Evolutionary conservation across 495 filamentous ascomycete genomes (phyloP).

Genomic region (Bacidia rubella): DNA sequence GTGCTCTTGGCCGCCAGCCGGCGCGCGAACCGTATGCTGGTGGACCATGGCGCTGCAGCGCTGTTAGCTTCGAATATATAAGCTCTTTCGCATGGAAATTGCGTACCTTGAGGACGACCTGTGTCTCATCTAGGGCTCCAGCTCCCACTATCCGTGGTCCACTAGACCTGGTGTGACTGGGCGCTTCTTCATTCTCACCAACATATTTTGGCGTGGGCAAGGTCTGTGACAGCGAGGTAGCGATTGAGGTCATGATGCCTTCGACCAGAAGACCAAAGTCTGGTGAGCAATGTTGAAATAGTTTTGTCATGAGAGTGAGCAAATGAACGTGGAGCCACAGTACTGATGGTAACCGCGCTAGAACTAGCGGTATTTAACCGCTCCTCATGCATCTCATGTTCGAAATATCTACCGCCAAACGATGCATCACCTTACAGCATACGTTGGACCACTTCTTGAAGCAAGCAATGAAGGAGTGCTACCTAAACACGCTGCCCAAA

Average conservation of each 20-base stretch:
- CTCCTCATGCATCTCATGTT: not conserved
- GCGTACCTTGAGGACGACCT: slow-evolving; percentile 68
- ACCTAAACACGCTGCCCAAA: too few relatives aligned
- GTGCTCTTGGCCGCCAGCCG: slow-evolving; percentile 73
- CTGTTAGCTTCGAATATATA: not conserved
- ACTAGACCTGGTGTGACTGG: slow-evolving; percentile 55
- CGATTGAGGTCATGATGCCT: slow-evolving; percentile 38
- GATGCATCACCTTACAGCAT: not conserved
- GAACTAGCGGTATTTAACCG: not conserved
- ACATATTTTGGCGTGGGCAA: slow-evolving; percentile 84
- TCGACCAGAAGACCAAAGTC: not conserved
- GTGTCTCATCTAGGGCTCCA: slow-evolving; percentile 67
- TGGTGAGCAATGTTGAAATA: not conserved
- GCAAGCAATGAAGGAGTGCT: too few relatives aligned
- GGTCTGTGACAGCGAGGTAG: slow-evolving; percentile 64
- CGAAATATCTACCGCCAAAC: not conserved
- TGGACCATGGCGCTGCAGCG: slow-evolving; percentile 57
- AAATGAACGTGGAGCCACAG: not conserved
- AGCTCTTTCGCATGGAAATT: not conserved
- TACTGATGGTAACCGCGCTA: not conserved
- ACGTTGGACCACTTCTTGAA: too few relatives aligned
- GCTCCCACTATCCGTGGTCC: slow-evolving; percentile 68
- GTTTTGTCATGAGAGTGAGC: not conserved
- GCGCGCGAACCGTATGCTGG: slow-evolving; percentile 73
- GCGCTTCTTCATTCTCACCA: slow-evolving; percentile 71